Conservation (phyloP, 208 protist species). For the Trypanosoma scelopori region DNA sequence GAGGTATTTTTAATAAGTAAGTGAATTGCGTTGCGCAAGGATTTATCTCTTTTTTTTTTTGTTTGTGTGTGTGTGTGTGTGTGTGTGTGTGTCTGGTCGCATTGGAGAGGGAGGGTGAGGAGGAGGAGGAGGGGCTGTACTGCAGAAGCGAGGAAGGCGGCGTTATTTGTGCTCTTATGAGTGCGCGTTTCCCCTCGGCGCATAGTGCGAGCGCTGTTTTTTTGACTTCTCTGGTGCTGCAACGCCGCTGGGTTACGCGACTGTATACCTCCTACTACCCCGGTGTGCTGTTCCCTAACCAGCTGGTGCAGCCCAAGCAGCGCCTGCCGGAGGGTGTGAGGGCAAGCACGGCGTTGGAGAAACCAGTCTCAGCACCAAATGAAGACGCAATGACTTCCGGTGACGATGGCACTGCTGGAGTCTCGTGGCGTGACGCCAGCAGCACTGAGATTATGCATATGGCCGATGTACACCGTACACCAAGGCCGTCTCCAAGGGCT, state of each 20-base stretch:
- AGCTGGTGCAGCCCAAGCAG: constrained; percentile 61
- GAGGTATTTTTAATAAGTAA: neutral
- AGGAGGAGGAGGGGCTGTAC: too few species aligned
- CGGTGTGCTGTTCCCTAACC: constrained; percentile 71
- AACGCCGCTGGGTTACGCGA: constrained; percentile 62
- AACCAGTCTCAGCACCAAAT: neutral
- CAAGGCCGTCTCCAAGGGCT: neutral
- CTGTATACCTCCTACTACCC: constrained; percentile 89
- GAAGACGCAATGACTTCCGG: neutral
- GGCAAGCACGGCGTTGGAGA: neutral
- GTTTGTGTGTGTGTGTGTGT: too few species aligned
- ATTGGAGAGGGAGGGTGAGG: too few species aligned
- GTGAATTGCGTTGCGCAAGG: neutral
- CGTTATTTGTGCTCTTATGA: neutral
- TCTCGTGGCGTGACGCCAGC: constrained; percentile 64
- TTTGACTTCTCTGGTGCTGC: constrained; percentile 35
- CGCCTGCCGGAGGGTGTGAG: constrained; percentile 50
- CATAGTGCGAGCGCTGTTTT: neutral
- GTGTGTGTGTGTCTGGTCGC: too few species aligned
- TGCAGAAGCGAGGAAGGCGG: too few species aligned
- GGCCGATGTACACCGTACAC: neutral
- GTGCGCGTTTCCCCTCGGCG: constrained; percentile 3
- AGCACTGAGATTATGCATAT: constrained; percentile 59
- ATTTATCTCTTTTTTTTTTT: neutral
- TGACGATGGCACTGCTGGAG: constrained; percentile 26